Evolutionary conservation across 2,329 filamentous ascomycete genomes (phyloP), one percentile per base, ranked within the genome.

Genomic region (Cladosporium sphaerospermum): DNA sequence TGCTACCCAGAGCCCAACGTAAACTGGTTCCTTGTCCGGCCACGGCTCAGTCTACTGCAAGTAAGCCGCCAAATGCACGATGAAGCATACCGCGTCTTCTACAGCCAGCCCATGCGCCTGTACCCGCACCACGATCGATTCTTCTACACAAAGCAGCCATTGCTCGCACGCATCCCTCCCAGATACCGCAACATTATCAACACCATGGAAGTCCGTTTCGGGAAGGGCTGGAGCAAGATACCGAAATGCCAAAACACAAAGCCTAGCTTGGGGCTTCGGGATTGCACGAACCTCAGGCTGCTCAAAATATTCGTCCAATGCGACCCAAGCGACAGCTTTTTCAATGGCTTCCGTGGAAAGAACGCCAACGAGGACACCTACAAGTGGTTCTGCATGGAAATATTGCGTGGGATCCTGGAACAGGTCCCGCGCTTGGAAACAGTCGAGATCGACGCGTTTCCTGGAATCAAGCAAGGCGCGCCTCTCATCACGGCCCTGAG

Each of bases 141-240:
- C 69, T 87, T 87, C 73, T 85, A 88, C 70, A 83, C 82, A 31
- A 88, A 88, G 71, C 81, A 81, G 59, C 86, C 86, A 1, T 73
- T 91, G 0, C 74, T 91, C 28, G 78, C 83, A 5, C 82, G 86
- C 14, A 69, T 91, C 52, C 81, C 82, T 16, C 69, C 79, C 0
- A 73, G 71, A 31, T 84, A 86, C 65, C 79, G 85, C 33, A 71
- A 73, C 13, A 77, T 72, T 43, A 75, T 91, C 42, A 83, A 78
- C 0, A 79, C 79, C 0, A 71, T 91, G 2, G 83, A 91, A 67
- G 69, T 91, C 50, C 80, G 86, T 2, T 73, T 91, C 0, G 87
- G 87, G 0, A 86, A 86, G 0, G 86, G 86, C 16, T 91, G 85
- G 81, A 82, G 75, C 56, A 79, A 79, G 54, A 86, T 87, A 11